Conservation (phyloP, 2,329 filamentous ascomycete genomes). For the Nectriaceae sp. region DNA sequence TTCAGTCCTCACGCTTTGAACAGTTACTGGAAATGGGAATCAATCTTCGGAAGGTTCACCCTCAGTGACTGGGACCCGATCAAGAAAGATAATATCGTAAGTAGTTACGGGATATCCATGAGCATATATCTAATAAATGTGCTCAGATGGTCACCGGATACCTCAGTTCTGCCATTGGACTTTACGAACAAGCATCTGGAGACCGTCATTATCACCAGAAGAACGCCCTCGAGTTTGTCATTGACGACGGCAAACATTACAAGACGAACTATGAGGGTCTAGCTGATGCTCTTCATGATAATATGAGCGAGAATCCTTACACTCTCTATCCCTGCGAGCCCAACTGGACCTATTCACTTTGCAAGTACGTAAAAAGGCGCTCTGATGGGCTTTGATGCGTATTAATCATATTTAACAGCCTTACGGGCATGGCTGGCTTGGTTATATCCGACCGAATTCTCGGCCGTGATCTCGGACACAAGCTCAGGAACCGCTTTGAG, state of each 20-base stretch:
- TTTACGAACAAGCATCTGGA: conserved; percentile 15
- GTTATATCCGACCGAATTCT: conserved; percentile 12
- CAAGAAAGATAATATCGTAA: conserved; percentile 21
- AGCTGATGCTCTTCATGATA: conserved; percentile 13
- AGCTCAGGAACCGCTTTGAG: conserved; percentile 11
- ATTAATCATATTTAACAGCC: too few species aligned
- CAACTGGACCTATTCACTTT: conserved; percentile 12
- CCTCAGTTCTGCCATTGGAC: conserved; percentile 10
- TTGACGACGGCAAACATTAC: conserved; percentile 16
- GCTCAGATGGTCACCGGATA: conserved; percentile 17
- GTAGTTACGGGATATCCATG: neutral
- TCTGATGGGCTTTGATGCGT: too few species aligned
- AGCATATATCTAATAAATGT: neutral
- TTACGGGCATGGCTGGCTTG: conserved; percentile 11
- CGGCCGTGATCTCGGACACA: conserved; percentile 6
- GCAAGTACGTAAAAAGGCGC: conserved; percentile 6
- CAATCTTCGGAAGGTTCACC: conserved; percentile 14
- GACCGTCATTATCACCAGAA: conserved; percentile 15
- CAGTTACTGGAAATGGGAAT: conserved; percentile 27
- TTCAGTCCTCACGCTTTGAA: neutral
- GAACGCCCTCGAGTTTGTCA: conserved; percentile 11
- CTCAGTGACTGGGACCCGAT: conserved; percentile 14
- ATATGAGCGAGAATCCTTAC: conserved; percentile 15
- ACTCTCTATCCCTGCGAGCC: conserved; percentile 12
- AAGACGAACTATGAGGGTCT: conserved; percentile 20